These are phyloP conservation scores for Sarocladium oryzae DNA, from an alignment of 2,329 filamentous ascomycete genomes.

Conservation along the genomic window DNA sequence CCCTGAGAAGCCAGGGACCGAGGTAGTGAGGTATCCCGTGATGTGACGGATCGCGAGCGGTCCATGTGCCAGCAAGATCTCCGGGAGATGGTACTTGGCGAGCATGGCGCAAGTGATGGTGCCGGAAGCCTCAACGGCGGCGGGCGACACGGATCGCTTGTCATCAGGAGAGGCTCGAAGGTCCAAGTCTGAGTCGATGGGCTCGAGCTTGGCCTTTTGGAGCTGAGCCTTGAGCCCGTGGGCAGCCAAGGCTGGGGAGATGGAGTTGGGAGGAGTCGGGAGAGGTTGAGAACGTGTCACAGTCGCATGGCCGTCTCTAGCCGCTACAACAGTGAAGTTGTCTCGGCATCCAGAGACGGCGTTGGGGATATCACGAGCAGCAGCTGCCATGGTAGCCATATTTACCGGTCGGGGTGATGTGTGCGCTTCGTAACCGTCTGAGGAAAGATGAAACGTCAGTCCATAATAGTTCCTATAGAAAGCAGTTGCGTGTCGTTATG, in stretches of 20 bases:
- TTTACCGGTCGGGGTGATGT: conserved; percentile 31
- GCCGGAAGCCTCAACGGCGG: conserved; percentile 61
- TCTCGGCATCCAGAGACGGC: conserved; percentile 52
- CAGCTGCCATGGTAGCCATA: conserved; percentile 61
- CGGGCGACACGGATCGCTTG: conserved; percentile 35
- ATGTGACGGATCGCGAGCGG: conserved; percentile 92
- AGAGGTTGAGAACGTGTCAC: conserved; percentile 59
- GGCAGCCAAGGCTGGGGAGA: conserved; percentile 80
- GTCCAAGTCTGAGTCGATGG: conserved; percentile 81
- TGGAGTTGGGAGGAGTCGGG: conserved; percentile 90
- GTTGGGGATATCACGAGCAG: conserved; percentile 62
- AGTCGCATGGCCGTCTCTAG: conserved; percentile 49
- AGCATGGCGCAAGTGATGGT: conserved; percentile 80
- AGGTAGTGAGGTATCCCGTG: conserved; percentile 88
- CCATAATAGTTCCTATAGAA: neutral
- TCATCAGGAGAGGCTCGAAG: conserved; percentile 55
- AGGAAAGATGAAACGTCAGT: conserved; percentile 3
- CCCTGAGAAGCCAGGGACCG: conserved; percentile 84
- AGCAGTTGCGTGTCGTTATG: neutral
- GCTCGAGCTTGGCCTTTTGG: conserved; percentile 50
- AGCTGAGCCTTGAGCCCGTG: conserved; percentile 69
- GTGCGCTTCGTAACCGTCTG: conserved; percentile 20
- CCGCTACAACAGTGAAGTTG: conserved; percentile 68
- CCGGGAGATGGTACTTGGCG: conserved; percentile 82
- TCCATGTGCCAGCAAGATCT: conserved; percentile 83